phyloP scores from a whole-genome alignment of 306 rosid genomes.

The Vigna radiata region DNA sequence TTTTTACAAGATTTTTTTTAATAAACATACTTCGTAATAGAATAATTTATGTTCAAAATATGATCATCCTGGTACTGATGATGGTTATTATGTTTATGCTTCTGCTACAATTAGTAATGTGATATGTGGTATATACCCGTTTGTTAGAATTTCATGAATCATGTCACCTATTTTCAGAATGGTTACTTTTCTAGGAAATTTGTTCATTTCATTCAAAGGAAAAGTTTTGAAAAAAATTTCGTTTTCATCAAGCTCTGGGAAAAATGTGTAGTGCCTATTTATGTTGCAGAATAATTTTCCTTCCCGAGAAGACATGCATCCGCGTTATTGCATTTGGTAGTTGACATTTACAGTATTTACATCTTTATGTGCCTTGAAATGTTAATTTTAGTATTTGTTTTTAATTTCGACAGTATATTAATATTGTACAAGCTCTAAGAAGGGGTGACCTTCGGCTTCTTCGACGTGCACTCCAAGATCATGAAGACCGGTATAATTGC shows the following conservation, averaged over 20 bases:
- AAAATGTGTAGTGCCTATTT: slow-evolving; percentile 16
- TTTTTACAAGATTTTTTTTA: not conserved
- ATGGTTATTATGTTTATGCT: slow-evolving; percentile 18
- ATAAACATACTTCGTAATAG: not conserved
- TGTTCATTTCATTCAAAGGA: slow-evolving; percentile 23
- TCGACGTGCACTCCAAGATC: slow-evolving; percentile 83
- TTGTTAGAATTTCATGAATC: not conserved
- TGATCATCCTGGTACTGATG: not conserved
- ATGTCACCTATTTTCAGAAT: not conserved
- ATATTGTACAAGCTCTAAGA: slow-evolving; percentile 77
- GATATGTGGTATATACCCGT: not conserved
- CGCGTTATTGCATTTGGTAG: slow-evolving; percentile 16
- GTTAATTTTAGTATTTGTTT: slow-evolving; percentile 28
- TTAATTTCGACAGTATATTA: slow-evolving; percentile 65
- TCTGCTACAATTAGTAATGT: not conserved
- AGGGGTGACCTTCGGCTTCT: slow-evolving; percentile 95
- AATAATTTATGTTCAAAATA: not conserved
- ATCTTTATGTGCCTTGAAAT: slow-evolving; percentile 31
- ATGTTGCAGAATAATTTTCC: slow-evolving; percentile 13
- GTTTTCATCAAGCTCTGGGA: not conserved
- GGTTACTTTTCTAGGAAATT: slow-evolving; percentile 20
- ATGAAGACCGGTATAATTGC: slow-evolving; percentile 73
- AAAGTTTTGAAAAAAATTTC: not conserved
- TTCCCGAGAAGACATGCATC: slow-evolving; percentile 3
- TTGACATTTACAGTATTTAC: slow-evolving; percentile 29